phyloP scores from a whole-genome alignment of 176 grass and related monocot species.

The Eragrostis curvula region DNA sequence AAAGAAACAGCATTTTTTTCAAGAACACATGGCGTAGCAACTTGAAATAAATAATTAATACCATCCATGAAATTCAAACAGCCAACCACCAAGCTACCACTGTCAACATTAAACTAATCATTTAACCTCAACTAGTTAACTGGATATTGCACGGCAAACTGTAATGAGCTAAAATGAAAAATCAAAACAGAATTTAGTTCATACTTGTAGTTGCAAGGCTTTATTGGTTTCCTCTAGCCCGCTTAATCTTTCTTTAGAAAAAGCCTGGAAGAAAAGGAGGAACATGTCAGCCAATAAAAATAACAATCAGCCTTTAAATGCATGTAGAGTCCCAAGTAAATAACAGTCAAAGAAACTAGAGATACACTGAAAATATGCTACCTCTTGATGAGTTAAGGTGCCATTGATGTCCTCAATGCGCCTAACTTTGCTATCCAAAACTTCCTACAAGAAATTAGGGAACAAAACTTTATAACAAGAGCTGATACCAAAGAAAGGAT shows the following conservation, averaged over 20 bases:
- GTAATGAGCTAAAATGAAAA: constrained; percentile 32
- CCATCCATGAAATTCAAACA: constrained; percentile 14
- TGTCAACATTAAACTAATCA: constrained; percentile 9
- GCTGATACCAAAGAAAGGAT: not conserved
- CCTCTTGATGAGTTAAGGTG: constrained; percentile 60
- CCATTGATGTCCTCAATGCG: constrained; percentile 58
- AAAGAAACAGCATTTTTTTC: constrained; percentile 26
- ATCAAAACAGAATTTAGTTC: constrained; percentile 35
- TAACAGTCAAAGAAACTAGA: constrained; percentile 27
- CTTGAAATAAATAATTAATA: constrained; percentile 24
- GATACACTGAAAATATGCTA: constrained; percentile 31
- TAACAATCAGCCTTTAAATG: constrained; percentile 18
- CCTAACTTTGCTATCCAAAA: constrained; percentile 64
- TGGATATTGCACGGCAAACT: constrained; percentile 2
- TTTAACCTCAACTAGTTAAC: constrained; percentile 14
- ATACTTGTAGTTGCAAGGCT: constrained; percentile 63
- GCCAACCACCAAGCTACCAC: not conserved
- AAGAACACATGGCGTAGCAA: not conserved
- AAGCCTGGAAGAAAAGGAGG: constrained; percentile 53
- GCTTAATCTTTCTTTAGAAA: constrained; percentile 66
- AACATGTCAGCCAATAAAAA: constrained; percentile 35
- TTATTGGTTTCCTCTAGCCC: constrained; percentile 69
- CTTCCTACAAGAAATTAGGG: constrained; percentile 52
- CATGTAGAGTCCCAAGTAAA: constrained; percentile 14
- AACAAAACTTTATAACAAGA: constrained; percentile 27